Evolutionary conservation across 352 stramenopile species (phyloP), one percentile per base, ranked within the genome.

Genomic region (Globisporangium spinosum): DNA sequence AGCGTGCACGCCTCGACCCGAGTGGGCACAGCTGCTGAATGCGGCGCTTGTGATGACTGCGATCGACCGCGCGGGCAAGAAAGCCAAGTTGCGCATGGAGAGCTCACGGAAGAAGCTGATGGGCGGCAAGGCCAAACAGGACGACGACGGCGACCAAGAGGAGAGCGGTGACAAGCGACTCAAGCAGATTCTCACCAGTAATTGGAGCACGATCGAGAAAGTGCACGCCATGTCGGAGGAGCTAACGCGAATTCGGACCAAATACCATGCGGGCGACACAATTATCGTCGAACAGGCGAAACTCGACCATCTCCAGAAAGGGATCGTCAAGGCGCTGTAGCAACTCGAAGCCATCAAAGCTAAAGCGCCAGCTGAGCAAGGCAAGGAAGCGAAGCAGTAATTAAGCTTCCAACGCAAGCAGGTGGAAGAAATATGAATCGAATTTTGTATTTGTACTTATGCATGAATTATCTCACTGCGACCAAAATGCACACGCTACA

Each of bases 171-270:
- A 79, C 5, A 38, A 72, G 15, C 72, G 75, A 6, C 32, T 91
- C 35, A 69, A 75, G 35, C 70, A 78, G 23, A 84, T 93, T 4
- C 62, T 91, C 54, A 70, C 76, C 35, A 86, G 73, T 59, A 79
- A 75, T 60, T 87, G 80, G 78, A 89, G 74, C 58, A 92, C 83
- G 0, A 70, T 92, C n/a, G 76, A 80, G 1, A 93, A 91, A 29
- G 80, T 92, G 34, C 69, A 72, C 29, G 76, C 75, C 6, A 77
- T 91, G 68, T 68, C 77, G 12, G 23, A 72, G 6, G 81, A 91
- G 57, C 65, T 93, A 22, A 74, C 69, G 20, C 74, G 69, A 13
- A 87, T 90, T 49, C 81, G 82, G 2, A 74, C 72, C 35, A 74
- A 70, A 35, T 79, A 89, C 61, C 79, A 90, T 45, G 75, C 74